These are phyloP conservation scores for Diaporthe vaccinii DNA, from an alignment of 2,329 filamentous ascomycete genomes.

Conservation along the genomic window DNA sequence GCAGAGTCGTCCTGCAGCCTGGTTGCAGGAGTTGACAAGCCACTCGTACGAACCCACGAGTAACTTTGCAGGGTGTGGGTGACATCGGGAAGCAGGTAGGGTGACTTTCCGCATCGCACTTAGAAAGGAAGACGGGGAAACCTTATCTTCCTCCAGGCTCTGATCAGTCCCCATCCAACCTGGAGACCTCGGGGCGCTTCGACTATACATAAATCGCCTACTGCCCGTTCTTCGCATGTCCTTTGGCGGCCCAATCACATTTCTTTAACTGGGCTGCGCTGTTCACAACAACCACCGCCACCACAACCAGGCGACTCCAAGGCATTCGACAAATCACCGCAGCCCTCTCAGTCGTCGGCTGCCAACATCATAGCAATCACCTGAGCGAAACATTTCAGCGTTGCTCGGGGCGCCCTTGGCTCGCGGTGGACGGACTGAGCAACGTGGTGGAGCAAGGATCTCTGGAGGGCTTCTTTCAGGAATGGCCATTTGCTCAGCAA, in stretches of 20 bases:
- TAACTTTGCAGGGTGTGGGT: conserved; percentile 31
- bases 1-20: conserved; percentile 19
- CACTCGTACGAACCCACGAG: conserved; percentile 28
- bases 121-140: conserved; percentile 29
- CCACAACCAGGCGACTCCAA: background rate
- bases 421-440: conserved; percentile 25
- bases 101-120: conserved; percentile 33
- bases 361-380: background rate
- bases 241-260: conserved; percentile 10
- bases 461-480: conserved; percentile 34
- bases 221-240: conserved; percentile 4
- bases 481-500: conserved; percentile 42
- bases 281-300: background rate
- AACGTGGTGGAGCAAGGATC: conserved; percentile 12
- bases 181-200: conserved; percentile 2
- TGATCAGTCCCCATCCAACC: background rate
- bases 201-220: conserved; percentile 25
- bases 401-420: conserved; percentile 6
- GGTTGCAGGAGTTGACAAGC: conserved; percentile 20
- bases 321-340: background rate
- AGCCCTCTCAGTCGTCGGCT: background rate
- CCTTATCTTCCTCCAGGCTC: conserved; percentile 38
- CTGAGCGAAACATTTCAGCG: background rate
- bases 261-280: background rate
- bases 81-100: conserved; percentile 36